Conservation (phyloP, 2,329 filamentous ascomycete genomes). For the Penicillium decumbens region DNA sequence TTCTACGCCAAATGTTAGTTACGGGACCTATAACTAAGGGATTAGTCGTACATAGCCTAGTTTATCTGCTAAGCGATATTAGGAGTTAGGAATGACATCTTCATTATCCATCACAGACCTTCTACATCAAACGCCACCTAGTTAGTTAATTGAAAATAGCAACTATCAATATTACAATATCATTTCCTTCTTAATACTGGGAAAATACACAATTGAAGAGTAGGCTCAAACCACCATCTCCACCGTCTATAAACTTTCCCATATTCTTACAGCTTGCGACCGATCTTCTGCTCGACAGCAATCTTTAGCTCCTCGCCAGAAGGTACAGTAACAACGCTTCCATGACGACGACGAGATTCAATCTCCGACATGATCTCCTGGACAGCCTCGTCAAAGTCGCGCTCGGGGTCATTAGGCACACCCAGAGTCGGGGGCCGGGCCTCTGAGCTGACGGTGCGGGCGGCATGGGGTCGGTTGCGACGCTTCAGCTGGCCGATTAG, state of each 20-base stretch:
- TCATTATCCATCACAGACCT: too few species aligned
- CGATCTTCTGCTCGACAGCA: slow-evolving; percentile 49
- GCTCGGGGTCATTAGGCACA: slow-evolving; percentile 68
- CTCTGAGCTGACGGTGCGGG: slow-evolving; percentile 54
- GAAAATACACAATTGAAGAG: background rate
- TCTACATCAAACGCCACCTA: too few species aligned
- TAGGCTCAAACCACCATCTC: background rate
- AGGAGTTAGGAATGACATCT: too few species aligned
- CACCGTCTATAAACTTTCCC: background rate
- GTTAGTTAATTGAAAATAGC: background rate
- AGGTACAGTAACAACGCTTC: slow-evolving; percentile 44
- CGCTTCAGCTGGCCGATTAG: slow-evolving; percentile 58
- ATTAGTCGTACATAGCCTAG: too few species aligned
- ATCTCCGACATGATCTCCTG: slow-evolving; percentile 70
- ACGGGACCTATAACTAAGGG: too few species aligned
- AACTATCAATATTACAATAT: background rate
- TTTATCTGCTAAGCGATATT: too few species aligned
- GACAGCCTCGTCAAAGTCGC: slow-evolving; percentile 73
- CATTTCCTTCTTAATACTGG: background rate
- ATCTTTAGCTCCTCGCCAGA: slow-evolving; percentile 49
- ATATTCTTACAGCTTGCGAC: slow-evolving; percentile 40
- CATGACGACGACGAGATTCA: slow-evolving; percentile 53
- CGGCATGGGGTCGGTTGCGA: slow-evolving; percentile 42
- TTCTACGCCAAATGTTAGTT: too few species aligned
- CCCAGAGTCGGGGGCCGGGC: slow-evolving; percentile 66